Evolutionary conservation across 768 basidiomycete genomes (phyloP).

Genomic region (Suillus variegatus): DNA sequence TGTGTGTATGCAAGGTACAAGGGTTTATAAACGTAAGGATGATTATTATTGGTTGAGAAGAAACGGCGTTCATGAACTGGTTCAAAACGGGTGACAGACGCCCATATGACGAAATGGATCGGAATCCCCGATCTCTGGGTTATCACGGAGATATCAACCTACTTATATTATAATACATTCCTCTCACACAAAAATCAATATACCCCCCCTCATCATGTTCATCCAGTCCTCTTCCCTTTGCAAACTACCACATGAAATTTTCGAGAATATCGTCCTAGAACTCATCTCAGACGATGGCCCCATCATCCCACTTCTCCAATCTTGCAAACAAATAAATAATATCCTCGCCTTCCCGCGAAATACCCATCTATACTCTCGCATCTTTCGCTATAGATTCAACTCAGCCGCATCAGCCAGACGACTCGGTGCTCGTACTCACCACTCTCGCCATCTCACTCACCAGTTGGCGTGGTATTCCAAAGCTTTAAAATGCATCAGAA

Average conservation of each 20-base stretch:
- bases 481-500: slow-evolving; percentile 32
- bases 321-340: slow-evolving; percentile 41
- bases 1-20: slow-evolving; percentile 1
- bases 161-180: not conserved
- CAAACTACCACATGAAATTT: slow-evolving; percentile 43
- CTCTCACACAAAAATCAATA: not conserved
- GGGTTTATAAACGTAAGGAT: not conserved
- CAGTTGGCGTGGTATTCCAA: slow-evolving; percentile 43
- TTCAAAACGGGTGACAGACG: too few species aligned
- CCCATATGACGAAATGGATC: slow-evolving; percentile 1
- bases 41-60: not conserved
- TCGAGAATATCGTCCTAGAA: slow-evolving; percentile 54
- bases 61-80: slow-evolving; percentile 21
- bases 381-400: slow-evolving; percentile 64
- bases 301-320: slow-evolving; percentile 50
- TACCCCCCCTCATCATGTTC: slow-evolving; percentile 17
- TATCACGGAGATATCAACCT: not conserved
- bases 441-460: slow-evolving; percentile 34
- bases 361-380: slow-evolving; percentile 47
- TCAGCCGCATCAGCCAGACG: slow-evolving; percentile 50
- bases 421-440: slow-evolving; percentile 41
- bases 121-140: not conserved
- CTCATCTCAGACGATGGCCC: slow-evolving; percentile 27
- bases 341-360: slow-evolving; percentile 30
- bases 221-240: slow-evolving; percentile 24